A percentile compares a stretch with the other conserved stretches of the same genome.
phyloP scores from a whole-genome alignment of 2,329 filamentous ascomycete genomes.

The Aquanectria penicillioides region DNA sequence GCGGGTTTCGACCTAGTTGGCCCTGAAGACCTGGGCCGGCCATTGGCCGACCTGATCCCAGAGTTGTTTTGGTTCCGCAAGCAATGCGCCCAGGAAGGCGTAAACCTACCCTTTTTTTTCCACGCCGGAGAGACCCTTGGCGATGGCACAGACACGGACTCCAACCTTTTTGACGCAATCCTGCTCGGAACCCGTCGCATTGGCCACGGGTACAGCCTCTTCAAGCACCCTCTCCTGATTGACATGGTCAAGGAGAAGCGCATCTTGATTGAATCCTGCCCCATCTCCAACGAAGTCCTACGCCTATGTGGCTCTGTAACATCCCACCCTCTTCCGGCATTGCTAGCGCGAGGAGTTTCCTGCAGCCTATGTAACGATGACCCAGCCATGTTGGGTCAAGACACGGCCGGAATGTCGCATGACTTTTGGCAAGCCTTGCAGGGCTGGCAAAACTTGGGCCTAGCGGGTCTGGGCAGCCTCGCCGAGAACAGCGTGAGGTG shows the following conservation, averaged over 20 bases:
- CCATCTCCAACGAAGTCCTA: constrained; percentile 89
- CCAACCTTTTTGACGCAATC: constrained; percentile 89
- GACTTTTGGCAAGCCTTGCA: constrained; percentile 96
- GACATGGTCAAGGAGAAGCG: constrained; percentile 89
- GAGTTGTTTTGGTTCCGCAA: constrained; percentile 95
- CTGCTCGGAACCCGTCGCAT: constrained; percentile 88
- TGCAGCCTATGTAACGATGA: constrained; percentile 92
- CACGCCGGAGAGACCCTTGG: constrained; percentile 91
- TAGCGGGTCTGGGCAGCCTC: constrained; percentile 85
- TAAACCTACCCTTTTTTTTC: constrained; percentile 94
- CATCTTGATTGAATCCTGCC: constrained; percentile 90
- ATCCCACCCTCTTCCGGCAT: constrained; percentile 82
- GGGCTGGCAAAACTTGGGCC: constrained; percentile 89
- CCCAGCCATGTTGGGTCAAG: constrained; percentile 87
- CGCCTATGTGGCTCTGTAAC: constrained; percentile 80
- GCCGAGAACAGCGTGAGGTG: constrained; percentile 94
- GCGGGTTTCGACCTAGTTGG: constrained; percentile 91
- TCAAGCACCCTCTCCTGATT: constrained; percentile 89
- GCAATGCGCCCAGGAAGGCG: constrained; percentile 78
- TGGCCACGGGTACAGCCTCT: constrained; percentile 87
- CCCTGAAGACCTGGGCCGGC: constrained; percentile 82
- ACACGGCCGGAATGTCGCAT: constrained; percentile 83
- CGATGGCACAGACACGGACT: constrained; percentile 75
- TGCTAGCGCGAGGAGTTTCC: constrained; percentile 84
- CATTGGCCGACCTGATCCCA: constrained; percentile 80